A percentile compares a stretch with the other conserved stretches of the same genome.
Evolutionary conservation across 805 yeast species (phyloP).

Genomic region (Yamadazyma endophytica): DNA sequence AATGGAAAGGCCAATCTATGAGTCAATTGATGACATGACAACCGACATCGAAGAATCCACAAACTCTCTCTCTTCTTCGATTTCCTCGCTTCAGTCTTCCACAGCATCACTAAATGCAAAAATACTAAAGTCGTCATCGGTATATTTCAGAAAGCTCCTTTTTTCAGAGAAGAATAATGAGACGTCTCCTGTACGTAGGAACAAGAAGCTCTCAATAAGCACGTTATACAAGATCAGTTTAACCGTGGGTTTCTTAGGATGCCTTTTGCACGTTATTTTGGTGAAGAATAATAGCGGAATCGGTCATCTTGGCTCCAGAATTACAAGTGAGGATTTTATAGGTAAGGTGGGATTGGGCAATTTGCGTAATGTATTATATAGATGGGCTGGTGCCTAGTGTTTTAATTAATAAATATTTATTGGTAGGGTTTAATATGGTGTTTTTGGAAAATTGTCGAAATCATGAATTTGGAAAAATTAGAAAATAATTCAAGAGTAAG

Average conservation of each 20-base stretch:
- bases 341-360: conserved; percentile 34
- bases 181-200: conserved; percentile 5
- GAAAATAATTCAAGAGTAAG: neutral
- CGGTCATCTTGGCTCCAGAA: conserved; percentile 1
- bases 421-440: no score
- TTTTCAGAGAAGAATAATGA: conserved; percentile 13
- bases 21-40: conserved; percentile 19
- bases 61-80: conserved; percentile 26
- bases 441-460: no score
- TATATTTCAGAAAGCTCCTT: conserved; percentile 23
- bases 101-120: conserved; percentile 25
- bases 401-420: no score
- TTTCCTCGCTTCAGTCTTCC: conserved; percentile 24
- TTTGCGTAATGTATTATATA: conserved; percentile 24
- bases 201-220: conserved; percentile 10
- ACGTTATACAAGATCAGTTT: conserved; percentile 30
- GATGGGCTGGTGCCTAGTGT: no score
- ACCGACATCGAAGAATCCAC: conserved; percentile 9
- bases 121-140: conserved; percentile 24
- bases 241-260: conserved; percentile 37
- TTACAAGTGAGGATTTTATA: conserved; percentile 4
- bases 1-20: conserved; percentile 18
- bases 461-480: neutral
- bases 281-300: conserved; percentile 16
- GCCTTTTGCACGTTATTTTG: conserved; percentile 32